Percentiles rank a stretch among this genome's conserved stretches.
Conservation (phyloP, 345 rosid genomes). For the Luvunga scandens region DNA sequence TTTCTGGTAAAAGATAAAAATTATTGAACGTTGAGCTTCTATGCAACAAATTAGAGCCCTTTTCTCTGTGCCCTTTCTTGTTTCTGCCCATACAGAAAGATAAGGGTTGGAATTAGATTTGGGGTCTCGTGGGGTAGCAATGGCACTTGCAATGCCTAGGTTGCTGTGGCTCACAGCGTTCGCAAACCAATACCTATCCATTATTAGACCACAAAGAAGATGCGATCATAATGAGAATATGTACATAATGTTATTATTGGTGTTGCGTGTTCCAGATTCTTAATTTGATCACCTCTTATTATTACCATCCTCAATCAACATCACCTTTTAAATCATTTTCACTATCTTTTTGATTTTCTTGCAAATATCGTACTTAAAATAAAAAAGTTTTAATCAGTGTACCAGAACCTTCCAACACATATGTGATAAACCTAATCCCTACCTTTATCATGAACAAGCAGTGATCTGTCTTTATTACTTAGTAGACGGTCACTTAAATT, state of each 20-base stretch:
- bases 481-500: constrained; percentile 35
- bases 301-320: constrained; percentile 26
- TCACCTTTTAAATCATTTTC: constrained; percentile 21
- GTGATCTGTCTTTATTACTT: constrained; percentile 24
- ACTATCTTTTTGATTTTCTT: not conserved
- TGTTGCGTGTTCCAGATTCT: constrained; percentile 32
- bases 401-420: constrained; percentile 30
- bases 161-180: constrained; percentile 24
- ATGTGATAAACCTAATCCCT: constrained; percentile 34
- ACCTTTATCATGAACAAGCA: constrained; percentile 23
- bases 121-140: constrained; percentile 32
- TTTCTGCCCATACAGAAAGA: not conserved
- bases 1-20: not conserved
- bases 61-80: not conserved
- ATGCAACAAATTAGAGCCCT: not conserved
- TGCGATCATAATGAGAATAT: constrained; percentile 1
- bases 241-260: not conserved
- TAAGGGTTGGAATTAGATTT: not conserved
- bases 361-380: not conserved
- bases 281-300: not conserved
- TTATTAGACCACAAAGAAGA: constrained; percentile 17
- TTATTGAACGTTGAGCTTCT: not conserved
- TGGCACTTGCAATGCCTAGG: constrained; percentile 21
- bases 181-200: constrained; percentile 11
- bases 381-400: not conserved